A percentile compares a stretch with the other conserved stretches of the same genome.
phyloP scores from a whole-genome alignment of 148 eudicot genomes.

The Rhododendron vialii region DNA sequence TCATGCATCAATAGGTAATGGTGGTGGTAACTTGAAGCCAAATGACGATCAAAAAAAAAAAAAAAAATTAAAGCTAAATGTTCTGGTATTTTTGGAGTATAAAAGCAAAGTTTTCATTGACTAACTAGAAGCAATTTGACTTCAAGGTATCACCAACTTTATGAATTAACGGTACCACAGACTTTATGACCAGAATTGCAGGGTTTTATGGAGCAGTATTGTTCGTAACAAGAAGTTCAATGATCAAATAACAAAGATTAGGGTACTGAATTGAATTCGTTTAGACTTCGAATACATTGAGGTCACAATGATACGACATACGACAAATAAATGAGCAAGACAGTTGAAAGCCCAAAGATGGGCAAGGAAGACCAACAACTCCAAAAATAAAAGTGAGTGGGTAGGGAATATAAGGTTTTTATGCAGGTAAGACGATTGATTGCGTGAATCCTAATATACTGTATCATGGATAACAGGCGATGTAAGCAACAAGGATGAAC shows the following conservation, averaged over 20 bases:
- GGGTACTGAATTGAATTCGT: background rate
- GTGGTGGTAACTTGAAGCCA: background rate
- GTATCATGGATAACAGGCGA: background rate
- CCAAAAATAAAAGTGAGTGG: background rate
- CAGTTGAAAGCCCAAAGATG: background rate
- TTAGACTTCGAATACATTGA: background rate
- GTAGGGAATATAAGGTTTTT: background rate
- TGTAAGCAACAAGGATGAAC: background rate
- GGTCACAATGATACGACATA: background rate
- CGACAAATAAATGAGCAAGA: background rate
- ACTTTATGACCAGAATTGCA: background rate
- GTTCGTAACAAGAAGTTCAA: background rate
- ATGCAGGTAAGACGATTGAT: background rate
- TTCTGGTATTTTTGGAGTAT: background rate
- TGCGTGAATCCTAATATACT: background rate
- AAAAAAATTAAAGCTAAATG: background rate
- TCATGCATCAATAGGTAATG: background rate
- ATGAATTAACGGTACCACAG: background rate
- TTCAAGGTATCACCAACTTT: background rate
- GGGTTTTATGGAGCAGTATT: background rate
- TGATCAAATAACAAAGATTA: background rate
- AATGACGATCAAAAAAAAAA: too few relatives aligned
- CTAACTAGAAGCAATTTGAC: background rate
- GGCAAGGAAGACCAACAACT: background rate
- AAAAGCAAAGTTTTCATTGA: background rate